Evolutionary conservation across 768 basidiomycete genomes (phyloP).

Genomic region (Rhizopogon roseolus): DNA sequence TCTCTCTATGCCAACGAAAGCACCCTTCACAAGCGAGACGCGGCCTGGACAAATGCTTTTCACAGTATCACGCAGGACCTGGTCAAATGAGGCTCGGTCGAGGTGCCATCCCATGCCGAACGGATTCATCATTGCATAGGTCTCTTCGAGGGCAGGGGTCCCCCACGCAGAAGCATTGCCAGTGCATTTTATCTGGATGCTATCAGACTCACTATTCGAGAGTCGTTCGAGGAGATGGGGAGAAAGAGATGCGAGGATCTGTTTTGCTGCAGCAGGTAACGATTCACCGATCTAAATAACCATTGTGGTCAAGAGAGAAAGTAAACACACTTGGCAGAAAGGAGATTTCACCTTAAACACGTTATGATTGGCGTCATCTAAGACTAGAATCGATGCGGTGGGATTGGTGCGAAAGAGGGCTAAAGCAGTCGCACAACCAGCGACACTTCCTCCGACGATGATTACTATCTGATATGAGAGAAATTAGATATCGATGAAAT

Average conservation of each 20-base stretch:
- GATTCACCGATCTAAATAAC: slow-evolving; percentile 31
- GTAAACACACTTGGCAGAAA: background rate
- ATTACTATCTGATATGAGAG: background rate
- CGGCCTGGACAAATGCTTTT: slow-evolving; percentile 4
- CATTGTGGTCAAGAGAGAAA: background rate
- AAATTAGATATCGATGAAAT: background rate
- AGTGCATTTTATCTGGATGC: slow-evolving; percentile 19
- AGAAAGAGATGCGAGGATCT: slow-evolving; percentile 8
- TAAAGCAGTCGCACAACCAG: slow-evolving; percentile 22
- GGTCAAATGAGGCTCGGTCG: slow-evolving; percentile 29
- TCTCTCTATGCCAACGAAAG: slow-evolving; percentile 6
- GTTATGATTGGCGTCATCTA: slow-evolving; percentile 27
- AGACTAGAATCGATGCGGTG: slow-evolving; percentile 18
- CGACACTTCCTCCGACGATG: background rate
- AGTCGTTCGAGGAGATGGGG: slow-evolving; percentile 5
- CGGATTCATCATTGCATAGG: slow-evolving; percentile 28
- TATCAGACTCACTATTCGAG: slow-evolving; percentile 4
- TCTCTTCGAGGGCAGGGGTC: slow-evolving; percentile 20
- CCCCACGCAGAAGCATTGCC: slow-evolving; percentile 32
- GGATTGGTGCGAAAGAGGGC: slow-evolving; percentile 12
- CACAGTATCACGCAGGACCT: slow-evolving; percentile 20
- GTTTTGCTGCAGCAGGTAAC: slow-evolving; percentile 26
- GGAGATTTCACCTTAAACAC: slow-evolving; percentile 24
- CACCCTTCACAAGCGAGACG: slow-evolving; percentile 5
- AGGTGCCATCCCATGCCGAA: slow-evolving; percentile 31